Evolutionary conservation across 2,329 filamentous ascomycete genomes (phyloP), one percentile per base, ranked within the genome.

Genomic region (Penicillium sclerotigenum): DNA sequence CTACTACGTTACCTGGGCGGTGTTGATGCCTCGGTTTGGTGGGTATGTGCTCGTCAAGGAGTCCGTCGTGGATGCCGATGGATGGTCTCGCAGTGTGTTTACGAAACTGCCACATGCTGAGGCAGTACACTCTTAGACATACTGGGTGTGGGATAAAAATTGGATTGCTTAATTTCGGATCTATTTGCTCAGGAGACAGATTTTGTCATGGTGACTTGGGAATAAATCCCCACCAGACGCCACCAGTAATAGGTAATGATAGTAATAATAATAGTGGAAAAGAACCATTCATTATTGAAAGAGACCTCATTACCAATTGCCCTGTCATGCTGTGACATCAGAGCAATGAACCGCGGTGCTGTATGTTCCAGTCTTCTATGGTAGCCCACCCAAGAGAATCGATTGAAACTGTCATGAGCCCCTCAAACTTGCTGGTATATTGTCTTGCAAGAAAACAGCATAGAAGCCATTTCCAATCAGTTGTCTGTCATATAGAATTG

Each of bases 51-150:
- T 88, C 10, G 77, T 83, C 2, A 78, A 81, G 54, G 80, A 85
- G 69, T 77, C 74, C 0, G 68, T 79, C 2, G 70, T 87, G 8
- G 81, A 84, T 58, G 77, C 82, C 40, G 85, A 87, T 67, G 84
- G 85, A 1, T 87, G 85, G 85, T 83, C 84, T 62, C 75, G 81
- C 31, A 83, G 75, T 52, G 76, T 81, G 2, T 86, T 86, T 64
- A 71, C 76, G 2, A 76, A 68, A 55, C 68, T 75, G 58, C 79
- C 81, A 8, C 34, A 66, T 33, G 52, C 56, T 34, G 22, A 47
- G 14, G 47, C 47, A 56, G n/a, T 52, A n/a, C 41, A 54, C 22
- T 48, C 41, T 18, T 47, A 41, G 26, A 20, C 20, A 50, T 40
- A 33, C 1, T 13, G 9, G 6, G 13, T 45, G n/a, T 55, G 34